A percentile compares a stretch with the other conserved stretches of the same genome.
Evolutionary conservation across 1,284 basidiomycete genomes (phyloP).

Genomic region (Pseudozyma thailandica): DNA sequence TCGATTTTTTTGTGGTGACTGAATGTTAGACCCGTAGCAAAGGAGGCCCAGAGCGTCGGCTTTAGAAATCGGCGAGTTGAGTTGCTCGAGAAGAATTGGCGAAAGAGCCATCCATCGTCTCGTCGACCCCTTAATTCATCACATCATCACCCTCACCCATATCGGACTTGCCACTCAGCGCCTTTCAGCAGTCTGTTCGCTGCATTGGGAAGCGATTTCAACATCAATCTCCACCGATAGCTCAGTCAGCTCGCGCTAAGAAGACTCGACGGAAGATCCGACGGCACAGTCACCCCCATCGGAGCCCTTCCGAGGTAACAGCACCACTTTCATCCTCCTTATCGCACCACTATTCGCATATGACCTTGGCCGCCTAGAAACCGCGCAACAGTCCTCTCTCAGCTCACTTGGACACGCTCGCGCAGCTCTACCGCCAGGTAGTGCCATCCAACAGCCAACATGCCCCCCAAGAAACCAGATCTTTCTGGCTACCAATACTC

Average conservation of each 20-base stretch:
- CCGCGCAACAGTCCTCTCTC: not conserved
- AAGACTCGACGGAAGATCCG: not conserved
- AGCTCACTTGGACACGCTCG: not conserved
- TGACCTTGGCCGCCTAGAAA: not conserved
- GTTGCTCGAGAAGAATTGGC: not conserved
- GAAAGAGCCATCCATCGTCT: not conserved
- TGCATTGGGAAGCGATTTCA: too few species aligned
- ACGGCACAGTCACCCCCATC: not conserved
- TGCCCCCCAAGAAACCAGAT: constrained; percentile 66
- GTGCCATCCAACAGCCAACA: constrained; percentile 11
- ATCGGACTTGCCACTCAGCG: not conserved
- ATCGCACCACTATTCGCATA: not conserved
- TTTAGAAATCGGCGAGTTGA: not conserved
- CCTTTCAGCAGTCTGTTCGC: too few species aligned
- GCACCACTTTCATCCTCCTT: too few species aligned
- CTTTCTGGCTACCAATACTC: constrained; percentile 67
- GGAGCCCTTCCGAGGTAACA: too few species aligned
- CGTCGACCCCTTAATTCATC: not conserved
- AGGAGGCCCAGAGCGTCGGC: not conserved
- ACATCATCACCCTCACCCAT: not conserved
- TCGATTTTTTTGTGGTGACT: not conserved
- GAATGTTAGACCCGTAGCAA: not conserved
- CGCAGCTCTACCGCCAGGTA: not conserved
- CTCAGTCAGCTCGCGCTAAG: too few species aligned
- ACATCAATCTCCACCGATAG: too few species aligned